phyloP scores from a whole-genome alignment of 306 rosid genomes.

The Medicago truncatula region DNA sequence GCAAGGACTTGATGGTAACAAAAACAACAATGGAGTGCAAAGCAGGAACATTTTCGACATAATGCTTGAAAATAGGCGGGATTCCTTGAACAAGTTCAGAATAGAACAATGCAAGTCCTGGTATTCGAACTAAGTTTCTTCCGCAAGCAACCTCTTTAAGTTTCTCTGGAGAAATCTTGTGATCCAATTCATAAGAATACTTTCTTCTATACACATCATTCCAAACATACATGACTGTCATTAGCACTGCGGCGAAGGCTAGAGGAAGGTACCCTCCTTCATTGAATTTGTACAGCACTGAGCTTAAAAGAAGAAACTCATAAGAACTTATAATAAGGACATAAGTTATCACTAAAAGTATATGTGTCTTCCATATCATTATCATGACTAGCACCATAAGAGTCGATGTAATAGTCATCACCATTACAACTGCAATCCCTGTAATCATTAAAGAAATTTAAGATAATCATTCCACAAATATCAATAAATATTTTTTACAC shows the following conservation, averaged over 20 bases:
- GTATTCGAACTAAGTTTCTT: conserved; percentile 36
- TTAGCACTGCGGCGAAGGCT: conserved; percentile 58
- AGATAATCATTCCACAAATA: too few species aligned
- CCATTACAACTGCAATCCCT: conserved; percentile 94
- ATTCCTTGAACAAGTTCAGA: conserved; percentile 89
- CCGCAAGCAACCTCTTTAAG: conserved; percentile 45
- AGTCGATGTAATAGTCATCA: conserved; percentile 75
- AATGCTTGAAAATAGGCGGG: conserved; percentile 85
- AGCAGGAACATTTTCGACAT: conserved; percentile 65
- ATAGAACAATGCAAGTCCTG: conserved; percentile 71
- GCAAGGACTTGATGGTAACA: conserved; percentile 60
- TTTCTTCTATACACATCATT: conserved; percentile 65
- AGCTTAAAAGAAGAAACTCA: conserved; percentile 69
- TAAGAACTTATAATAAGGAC: conserved; percentile 55
- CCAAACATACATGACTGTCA: conserved; percentile 78
- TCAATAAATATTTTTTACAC: conserved; percentile 12
- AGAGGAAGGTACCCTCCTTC: conserved; percentile 92
- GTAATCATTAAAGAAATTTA: not conserved
- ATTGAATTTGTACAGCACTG: conserved; percentile 76
- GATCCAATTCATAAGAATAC: conserved; percentile 61
- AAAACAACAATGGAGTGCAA: conserved; percentile 67
- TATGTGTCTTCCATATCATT: conserved; percentile 81
- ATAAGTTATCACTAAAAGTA: conserved; percentile 56
- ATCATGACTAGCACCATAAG: conserved; percentile 75
- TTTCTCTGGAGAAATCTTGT: conserved; percentile 59